Base-by-base conservation (phyloP, 2,329 filamentous ascomycete genomes). In the Monosporascus sp. region DNA sequence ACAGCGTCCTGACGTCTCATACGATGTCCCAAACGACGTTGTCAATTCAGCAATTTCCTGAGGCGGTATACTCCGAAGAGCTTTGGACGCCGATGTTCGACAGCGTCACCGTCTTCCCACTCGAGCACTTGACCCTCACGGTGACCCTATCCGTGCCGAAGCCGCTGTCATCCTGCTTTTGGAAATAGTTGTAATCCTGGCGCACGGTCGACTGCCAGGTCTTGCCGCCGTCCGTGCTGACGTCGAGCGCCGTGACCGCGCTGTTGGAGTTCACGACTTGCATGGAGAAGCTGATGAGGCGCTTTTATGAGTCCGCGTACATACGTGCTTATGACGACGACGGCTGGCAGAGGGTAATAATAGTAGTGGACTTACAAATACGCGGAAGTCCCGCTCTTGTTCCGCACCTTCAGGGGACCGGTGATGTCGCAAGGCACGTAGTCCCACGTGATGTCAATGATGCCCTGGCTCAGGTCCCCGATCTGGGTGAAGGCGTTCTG, bases 231-330 rank as follows among this genome's bases (percentile, higher is more conserved):
- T 87, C 79, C 19, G 75, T 82, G 54, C 79, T 83, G 54, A 87
- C 83, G 59, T 87, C 83, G 24, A 87, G 73, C 57, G 71, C 75
- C 51, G 72, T 61, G 41, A 87, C 76, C 17, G 76, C 74, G 55
- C 80, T 73, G 65, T 84, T 85, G 61, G 80, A 71, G 68, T 87
- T 86, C 61, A 85, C 74, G 44, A 87, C 83, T 66, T 88, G 85
- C 75, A 84, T 83, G 48, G 74, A 76, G 61, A 70, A 68, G 17
- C 43, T 46, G 43, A 26, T 26, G 69, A 41, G 14, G 31, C 31
- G 31, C 26, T 37, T 47, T 45, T 44, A 48, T 43, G 26, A 55
- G 43, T 36, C 26, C 41, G 17, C 20, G 46, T 22, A 26, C 31
- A 34, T 34, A 34, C 11, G 4, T 34, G 9, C 31, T 14, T 34